Evolutionary conservation across 495 filamentous ascomycete genomes (phyloP), one percentile per base, ranked within the genome.

Genomic region (Xylaria venustula): DNA sequence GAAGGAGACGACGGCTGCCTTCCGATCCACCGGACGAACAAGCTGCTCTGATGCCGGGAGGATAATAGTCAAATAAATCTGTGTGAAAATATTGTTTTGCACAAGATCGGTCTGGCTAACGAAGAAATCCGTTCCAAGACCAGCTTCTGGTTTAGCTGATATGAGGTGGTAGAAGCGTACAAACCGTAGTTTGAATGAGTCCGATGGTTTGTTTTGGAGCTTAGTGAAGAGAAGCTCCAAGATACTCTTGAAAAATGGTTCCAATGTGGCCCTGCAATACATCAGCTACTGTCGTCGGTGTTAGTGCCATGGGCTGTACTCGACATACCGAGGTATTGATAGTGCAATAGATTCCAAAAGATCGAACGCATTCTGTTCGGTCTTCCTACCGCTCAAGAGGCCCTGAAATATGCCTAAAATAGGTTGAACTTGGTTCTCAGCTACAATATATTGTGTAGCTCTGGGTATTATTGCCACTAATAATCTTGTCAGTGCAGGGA

Each of bases 391-490:
- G 1, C 83, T 77, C 47, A 96, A 77, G 22, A 99, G 83, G 54
- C 89, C 89, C 70, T 98, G 95, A 81, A 98, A 98, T 47, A 98
- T 92, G 62, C 90, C 88, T 26, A 99, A 81, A 62, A 97, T 83
- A 8, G 87, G 81, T 66, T 91, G 89, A 52, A 96, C 70, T 64
- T 91, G 88, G 23, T 79, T 76, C 66, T 89, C 87, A 46, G 84
- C 80, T 7, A 89, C 72, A 63, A 98, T 92, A 50, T 83, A 81
- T 36, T 83, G 72, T 8, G 88, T 83, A 9, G 85, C 89, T 61
- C 90, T 90, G 12, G 89, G 83, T 65, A 97, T 89, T 63, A 96
- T 87, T 2, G 92, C 87, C 9, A 87, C 83, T n/a, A 99, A 75
- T 50, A 98, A 79, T 23, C 93, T 86, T 51, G 91, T 87, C 54